These are phyloP conservation scores for Pichia exigua DNA, from an alignment of 805 yeast species.

Conservation along the genomic window DNA sequence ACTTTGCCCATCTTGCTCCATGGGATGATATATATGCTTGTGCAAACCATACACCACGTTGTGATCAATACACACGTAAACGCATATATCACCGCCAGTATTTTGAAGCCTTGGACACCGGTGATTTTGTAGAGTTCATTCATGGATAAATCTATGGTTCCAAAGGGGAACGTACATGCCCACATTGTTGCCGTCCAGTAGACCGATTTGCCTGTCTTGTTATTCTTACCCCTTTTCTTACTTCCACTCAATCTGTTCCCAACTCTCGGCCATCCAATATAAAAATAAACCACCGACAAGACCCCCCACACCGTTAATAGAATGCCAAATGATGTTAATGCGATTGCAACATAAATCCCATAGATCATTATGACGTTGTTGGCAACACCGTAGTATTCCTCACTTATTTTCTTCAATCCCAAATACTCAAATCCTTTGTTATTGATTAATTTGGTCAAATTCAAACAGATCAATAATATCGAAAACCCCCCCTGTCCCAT, in stretches of 20 bases:
- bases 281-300: slow-evolving; percentile 11
- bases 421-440: slow-evolving; percentile 1
- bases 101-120: slow-evolving; percentile 50
- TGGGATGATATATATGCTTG: slow-evolving; percentile 28
- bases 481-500: slow-evolving; percentile 81
- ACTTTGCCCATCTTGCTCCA: slow-evolving; percentile 6
- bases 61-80: slow-evolving; percentile 41
- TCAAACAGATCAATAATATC: slow-evolving; percentile 30
- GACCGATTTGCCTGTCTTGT: background rate
- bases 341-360: slow-evolving; percentile 18
- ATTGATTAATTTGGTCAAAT: slow-evolving; percentile 13
- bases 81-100: slow-evolving; percentile 56
- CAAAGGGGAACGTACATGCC: slow-evolving; percentile 88
- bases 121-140: slow-evolving; percentile 41
- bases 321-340: slow-evolving; percentile 26
- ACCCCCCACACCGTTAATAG: slow-evolving; percentile 31
- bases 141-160: slow-evolving; percentile 65
- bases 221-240: background rate
- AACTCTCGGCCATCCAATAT: slow-evolving; percentile 12
- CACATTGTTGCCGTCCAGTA: slow-evolving; percentile 53
- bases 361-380: slow-evolving; percentile 4
- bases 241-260: too few relatives aligned
- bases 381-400: background rate
- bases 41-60: slow-evolving; percentile 33
- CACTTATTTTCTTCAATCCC: background rate